Base-by-base conservation (phyloP, 176 grass and related monocot genomes). In the Ensete ventricosum region DNA sequence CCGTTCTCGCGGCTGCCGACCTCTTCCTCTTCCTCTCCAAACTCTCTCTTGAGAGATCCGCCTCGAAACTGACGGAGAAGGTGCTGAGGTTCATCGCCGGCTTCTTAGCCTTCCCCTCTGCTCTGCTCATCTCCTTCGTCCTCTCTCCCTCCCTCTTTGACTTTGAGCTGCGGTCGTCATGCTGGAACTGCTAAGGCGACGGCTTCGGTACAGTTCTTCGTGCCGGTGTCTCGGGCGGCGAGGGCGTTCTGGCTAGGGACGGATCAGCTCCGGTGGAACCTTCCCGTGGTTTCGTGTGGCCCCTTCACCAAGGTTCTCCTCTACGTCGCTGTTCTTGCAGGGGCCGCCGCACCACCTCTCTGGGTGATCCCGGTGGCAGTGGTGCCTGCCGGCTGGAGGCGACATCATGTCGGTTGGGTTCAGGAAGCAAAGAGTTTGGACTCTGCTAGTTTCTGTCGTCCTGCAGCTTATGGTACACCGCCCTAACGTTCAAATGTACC, bases 161-260 rank as follows among this genome's bases (percentile, higher is more conserved):
- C 78, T 51, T 81, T 62, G 11, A 74, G 16, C 8, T 62, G 23
- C 29, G 67, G 13, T 2, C 2, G 25, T 20, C 43, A 52, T 17
- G 67, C 67, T 70, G 67, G 67, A 70, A 19, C 78, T 48, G 55
- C 43, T 8, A 48, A 20, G 34, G 25, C 58, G 49, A 21, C 21
- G 1, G 0, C 57, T 17, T 58, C 68, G 19, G 1, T 73, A 21
- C 84, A 94, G 14, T 75, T 88, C 55, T 85, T 82, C 64, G 72
- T 91, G 52, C 90, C 88, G 0, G 77, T 90, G 14, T 70, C 86
- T 49, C 57, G 72, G 17, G 93, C 87, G 54, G 83, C 95, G 2
- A 80, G 88, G 73, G 73, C 86, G 16, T 99, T 94, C 78, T 99
- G 95, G 95, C 90, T 99, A 58, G 90, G 88, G 43, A 94, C 88